Base-by-base conservation (phyloP, 768 basidiomycete genomes). In the Termitomyces sp. region DNA sequence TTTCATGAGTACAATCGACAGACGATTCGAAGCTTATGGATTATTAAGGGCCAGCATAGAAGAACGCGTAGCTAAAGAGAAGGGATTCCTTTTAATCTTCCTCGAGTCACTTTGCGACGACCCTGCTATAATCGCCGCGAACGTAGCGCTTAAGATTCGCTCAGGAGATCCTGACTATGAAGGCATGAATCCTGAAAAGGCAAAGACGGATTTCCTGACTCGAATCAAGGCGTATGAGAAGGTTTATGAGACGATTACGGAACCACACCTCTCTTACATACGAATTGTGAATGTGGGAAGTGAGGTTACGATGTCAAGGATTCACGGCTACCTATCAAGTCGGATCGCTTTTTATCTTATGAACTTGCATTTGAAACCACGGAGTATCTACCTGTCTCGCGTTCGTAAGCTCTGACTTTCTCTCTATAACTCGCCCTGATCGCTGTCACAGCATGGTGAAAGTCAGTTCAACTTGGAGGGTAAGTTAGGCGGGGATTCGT, bases 161-260 rank as follows among this genome's bases (percentile, higher is more conserved):
- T 94, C 91, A 1, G 97, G 97, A 18, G 97, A 99, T 74, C 97
- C 97, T 0, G 97, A 99, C 69, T 99, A 99, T 75, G 89, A 91
- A 64, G 87, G 91, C 63, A 89, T 83, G 70, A 86, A 89, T 1
- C 85, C 77, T 16, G 91, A 94, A 66, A 81, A 85, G 52, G 97
- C 97, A 27, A 85, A 94, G 68, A 76, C 75, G 23, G 97, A 99
- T 73, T 99, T 99, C 68, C 70, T 90, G 53, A 84, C 86, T 54
- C 86, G 97, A 20, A 99, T 99, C 64, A 83, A 81, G 58, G 88
- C 88, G 66, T 99, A 99, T 67, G 95, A 99, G 68, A 82, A 87
- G 60, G 88, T 96, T 22, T 99, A 99, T 66, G 89, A 99, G 73
- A 89, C 96, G 11, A 87, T 99, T 62, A 88, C 88, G 3, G 96